A percentile compares a stretch with the other conserved stretches of the same genome.
These are phyloP conservation scores for Solidago caesia DNA, from an alignment of 129 eudicot species.

Conservation along the genomic window DNA sequence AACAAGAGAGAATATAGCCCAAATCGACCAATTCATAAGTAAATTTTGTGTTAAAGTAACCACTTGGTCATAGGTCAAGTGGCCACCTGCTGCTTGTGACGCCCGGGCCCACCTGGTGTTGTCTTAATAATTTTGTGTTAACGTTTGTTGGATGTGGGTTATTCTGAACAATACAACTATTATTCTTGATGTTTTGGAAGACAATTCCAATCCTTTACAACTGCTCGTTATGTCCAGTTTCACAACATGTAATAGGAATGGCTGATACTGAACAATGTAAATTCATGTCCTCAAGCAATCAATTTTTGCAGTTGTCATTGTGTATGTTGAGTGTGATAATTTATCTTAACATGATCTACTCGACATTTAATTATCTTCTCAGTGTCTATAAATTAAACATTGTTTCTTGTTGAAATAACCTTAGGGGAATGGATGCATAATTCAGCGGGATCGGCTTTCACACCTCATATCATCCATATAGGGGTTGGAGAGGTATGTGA, in stretches of 20 bases:
- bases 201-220: too few species aligned
- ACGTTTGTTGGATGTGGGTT: background rate
- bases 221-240: too few species aligned
- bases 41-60: background rate
- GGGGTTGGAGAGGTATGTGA: slow-evolving; percentile 72
- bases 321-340: too few species aligned
- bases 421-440: slow-evolving; percentile 96
- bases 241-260: too few species aligned
- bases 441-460: slow-evolving; percentile 93
- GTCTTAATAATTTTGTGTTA: background rate
- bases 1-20: background rate
- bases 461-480: slow-evolving; percentile 81
- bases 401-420: slow-evolving; percentile 9
- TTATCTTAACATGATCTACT: background rate
- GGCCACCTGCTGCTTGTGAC: too few species aligned
- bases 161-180: too few species aligned
- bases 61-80: background rate
- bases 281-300: too few species aligned
- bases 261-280: too few species aligned
- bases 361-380: background rate
- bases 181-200: too few species aligned
- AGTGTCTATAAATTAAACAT: background rate
- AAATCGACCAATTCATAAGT: background rate
- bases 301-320: too few species aligned
- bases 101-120: too few species aligned